Conservation (phyloP, 2,329 filamentous ascomycete genomes). For the Pseudogymnoascus destructans region DNA sequence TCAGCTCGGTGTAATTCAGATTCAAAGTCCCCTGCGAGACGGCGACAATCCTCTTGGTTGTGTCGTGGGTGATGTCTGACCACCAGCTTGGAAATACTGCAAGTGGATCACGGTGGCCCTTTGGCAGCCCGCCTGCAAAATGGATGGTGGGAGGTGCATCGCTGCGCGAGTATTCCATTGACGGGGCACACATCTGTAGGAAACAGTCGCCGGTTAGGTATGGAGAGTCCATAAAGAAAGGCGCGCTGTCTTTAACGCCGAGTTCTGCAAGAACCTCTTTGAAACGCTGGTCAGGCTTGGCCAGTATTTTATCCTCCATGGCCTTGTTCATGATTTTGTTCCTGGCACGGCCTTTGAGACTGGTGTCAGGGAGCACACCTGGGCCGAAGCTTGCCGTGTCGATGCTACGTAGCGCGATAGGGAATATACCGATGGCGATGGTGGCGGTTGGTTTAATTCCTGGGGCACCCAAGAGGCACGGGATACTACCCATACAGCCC, state of each 20-base stretch:
- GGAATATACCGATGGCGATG: conserved; percentile 30
- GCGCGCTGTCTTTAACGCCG: conserved; percentile 21
- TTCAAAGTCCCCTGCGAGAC: conserved; percentile 29
- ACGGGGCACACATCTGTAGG: conserved; percentile 27
- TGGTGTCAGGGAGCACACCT: conserved; percentile 29
- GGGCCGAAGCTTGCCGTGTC: conserved; percentile 30
- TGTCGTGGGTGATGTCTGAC: conserved; percentile 29
- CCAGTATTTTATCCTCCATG: conserved; percentile 16
- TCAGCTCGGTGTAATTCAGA: conserved; percentile 23
- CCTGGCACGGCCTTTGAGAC: conserved; percentile 26
- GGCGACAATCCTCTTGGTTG: conserved; percentile 28
- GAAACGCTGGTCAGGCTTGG: conserved; percentile 5
- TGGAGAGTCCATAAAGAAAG: conserved; percentile 19
- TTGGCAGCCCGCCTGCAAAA: conserved; percentile 32
- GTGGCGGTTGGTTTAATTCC: conserved; percentile 28
- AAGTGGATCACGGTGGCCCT: conserved; percentile 21
- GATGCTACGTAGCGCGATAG: conserved; percentile 28
- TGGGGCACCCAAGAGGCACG: conserved; percentile 29
- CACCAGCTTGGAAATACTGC: conserved; percentile 33
- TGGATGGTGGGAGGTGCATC: conserved; percentile 30
- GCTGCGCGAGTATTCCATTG: conserved; percentile 27
- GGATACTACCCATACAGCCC: conserved; percentile 28
- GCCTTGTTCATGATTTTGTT: conserved; percentile 25
- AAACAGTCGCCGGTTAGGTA: conserved; percentile 20
- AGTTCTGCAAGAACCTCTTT: conserved; percentile 21